phyloP scores from a whole-genome alignment of 768 basidiomycete genomes.

The Porpolomopsis calyptriformis region DNA sequence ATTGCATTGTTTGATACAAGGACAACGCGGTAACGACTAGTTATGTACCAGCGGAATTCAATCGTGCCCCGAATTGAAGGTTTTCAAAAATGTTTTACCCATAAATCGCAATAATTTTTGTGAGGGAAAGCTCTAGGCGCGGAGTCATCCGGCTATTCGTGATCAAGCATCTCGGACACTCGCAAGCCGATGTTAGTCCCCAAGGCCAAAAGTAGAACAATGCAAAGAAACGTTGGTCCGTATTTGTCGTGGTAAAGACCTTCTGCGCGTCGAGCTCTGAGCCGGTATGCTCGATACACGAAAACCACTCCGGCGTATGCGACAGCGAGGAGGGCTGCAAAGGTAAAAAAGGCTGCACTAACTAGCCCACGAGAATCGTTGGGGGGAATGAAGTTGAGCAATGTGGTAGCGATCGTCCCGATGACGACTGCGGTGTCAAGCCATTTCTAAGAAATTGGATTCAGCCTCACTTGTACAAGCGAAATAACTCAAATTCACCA shows the following conservation, averaged over 20 bases:
- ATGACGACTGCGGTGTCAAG: conserved; percentile 79
- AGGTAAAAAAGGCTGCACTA: conserved; percentile 79
- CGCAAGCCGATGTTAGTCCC: conserved; percentile 68
- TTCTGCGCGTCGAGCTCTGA: conserved; percentile 62
- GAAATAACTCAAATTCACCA: conserved; percentile 49
- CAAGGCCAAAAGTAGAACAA: conserved; percentile 58
- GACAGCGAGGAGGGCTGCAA: conserved; percentile 81
- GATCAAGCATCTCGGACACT: conserved; percentile 38
- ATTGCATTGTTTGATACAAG: no score
- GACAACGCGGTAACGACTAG: no score
- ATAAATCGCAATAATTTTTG: not conserved
- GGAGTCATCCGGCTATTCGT: not conserved
- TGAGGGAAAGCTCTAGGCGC: not conserved
- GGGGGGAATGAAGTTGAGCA: conserved; percentile 75
- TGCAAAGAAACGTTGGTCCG: conserved; percentile 68
- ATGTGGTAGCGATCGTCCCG: conserved; percentile 79
- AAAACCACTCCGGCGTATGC: conserved; percentile 80
- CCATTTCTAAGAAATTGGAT: conserved; percentile 57
- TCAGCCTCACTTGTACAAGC: not conserved
- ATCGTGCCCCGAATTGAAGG: no score
- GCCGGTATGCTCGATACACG: conserved; percentile 56
- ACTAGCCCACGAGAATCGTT: conserved; percentile 71
- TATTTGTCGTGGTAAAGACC: conserved; percentile 86
- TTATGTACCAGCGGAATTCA: no score
- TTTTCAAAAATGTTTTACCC: not conserved